Percentiles rank a stretch among this genome's conserved stretches.
Conservation (phyloP, 2,329 filamentous ascomycete genomes). For the Cytospora chrysosperma region DNA sequence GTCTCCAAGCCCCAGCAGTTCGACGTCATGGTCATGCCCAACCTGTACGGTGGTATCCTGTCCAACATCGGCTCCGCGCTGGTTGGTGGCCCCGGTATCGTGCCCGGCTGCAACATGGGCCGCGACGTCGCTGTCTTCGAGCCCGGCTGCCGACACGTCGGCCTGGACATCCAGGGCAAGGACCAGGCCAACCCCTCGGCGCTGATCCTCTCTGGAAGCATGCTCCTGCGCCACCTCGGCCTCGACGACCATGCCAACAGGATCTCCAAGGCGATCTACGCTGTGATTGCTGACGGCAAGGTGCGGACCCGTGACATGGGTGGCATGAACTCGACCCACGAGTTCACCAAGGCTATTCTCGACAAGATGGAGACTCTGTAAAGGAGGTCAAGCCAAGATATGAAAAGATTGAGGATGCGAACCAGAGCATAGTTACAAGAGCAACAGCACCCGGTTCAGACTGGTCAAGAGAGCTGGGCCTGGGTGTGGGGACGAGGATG, state of each 20-base stretch:
- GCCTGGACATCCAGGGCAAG: conserved; percentile 99
- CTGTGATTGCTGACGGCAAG: conserved; percentile 83
- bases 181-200: conserved; percentile 98
- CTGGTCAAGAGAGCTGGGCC: neutral
- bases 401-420: neutral
- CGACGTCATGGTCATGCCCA: conserved; percentile 99
- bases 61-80: conserved; percentile 98
- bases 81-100: conserved; percentile 93
- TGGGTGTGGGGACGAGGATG: neutral
- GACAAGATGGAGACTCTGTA: conserved; percentile 87
- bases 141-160: conserved; percentile 98
- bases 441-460: neutral
- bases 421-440: neutral
- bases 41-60: conserved; percentile 96
- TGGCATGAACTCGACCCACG: conserved; percentile 81
- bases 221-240: conserved; percentile 95
- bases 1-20: conserved; percentile 96
- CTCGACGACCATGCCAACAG: conserved; percentile 98
- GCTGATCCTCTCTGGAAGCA: conserved; percentile 89
- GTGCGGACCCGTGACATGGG: conserved; percentile 95
- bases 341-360: conserved; percentile 93
- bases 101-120: conserved; percentile 99
- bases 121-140: conserved; percentile 98
- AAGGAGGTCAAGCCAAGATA: neutral
- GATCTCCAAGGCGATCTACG: conserved; percentile 82